Percentiles rank a stretch among this genome's conserved stretches.
phyloP scores from a whole-genome alignment of 2,329 filamentous ascomycete genomes.

The Aurifilum marmelostoma region DNA sequence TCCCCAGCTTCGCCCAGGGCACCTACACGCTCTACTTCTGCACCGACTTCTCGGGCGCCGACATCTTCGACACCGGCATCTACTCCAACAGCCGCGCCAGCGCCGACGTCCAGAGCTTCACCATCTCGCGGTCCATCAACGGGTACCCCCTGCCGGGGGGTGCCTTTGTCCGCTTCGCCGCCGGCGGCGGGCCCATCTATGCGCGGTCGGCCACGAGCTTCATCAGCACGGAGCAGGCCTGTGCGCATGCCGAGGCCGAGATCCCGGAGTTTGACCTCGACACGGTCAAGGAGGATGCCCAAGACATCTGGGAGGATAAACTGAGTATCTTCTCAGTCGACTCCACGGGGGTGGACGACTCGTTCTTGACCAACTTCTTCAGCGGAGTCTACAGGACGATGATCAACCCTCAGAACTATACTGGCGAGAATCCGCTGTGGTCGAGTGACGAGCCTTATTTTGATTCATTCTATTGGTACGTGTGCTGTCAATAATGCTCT shows the following conservation, averaged over 20 bases:
- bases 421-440: slow-evolving; percentile 73
- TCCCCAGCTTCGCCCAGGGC: slow-evolving; percentile 67
- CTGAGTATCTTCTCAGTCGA: slow-evolving; percentile 61
- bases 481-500: background rate
- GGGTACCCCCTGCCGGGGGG: slow-evolving; percentile 61
- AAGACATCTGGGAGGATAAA: slow-evolving; percentile 63
- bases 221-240: slow-evolving; percentile 68
- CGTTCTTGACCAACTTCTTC: slow-evolving; percentile 67
- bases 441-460: slow-evolving; percentile 69
- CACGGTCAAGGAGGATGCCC: slow-evolving; percentile 53
- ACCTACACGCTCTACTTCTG: slow-evolving; percentile 66
- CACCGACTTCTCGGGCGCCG: slow-evolving; percentile 65
- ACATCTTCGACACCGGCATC: slow-evolving; percentile 62
- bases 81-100: slow-evolving; percentile 62
- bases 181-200: slow-evolving; percentile 54
- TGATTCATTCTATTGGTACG: slow-evolving; percentile 73
- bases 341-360: slow-evolving; percentile 53
- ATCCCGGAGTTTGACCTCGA: slow-evolving; percentile 71
- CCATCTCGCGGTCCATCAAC: slow-evolving; percentile 54
- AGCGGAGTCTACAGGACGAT: slow-evolving; percentile 73
- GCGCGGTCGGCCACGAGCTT: slow-evolving; percentile 72
- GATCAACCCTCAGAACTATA: slow-evolving; percentile 75
- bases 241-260: slow-evolving; percentile 68
- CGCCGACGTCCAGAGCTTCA: slow-evolving; percentile 49
- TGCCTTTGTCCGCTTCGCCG: slow-evolving; percentile 65